Conservation (phyloP, 2,329 filamentous ascomycete species). For the Metarhizium humberi region DNA sequence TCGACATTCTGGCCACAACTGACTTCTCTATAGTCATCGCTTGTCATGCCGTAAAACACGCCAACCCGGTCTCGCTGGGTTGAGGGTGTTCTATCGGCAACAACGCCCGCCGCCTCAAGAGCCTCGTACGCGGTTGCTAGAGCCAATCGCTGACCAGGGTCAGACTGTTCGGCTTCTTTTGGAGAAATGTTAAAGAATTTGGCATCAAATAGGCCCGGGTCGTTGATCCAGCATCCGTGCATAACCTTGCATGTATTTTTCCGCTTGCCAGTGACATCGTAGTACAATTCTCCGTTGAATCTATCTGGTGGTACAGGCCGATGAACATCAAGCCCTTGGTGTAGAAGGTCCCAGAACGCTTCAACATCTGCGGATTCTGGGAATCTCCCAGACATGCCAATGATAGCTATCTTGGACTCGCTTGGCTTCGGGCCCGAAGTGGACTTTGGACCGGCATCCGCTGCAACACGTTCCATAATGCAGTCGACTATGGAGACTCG, state of each 20-base stretch:
- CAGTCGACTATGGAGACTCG: not conserved
- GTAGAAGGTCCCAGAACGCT: not conserved
- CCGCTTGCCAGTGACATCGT: not conserved
- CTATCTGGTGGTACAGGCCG: not conserved
- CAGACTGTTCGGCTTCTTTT: conserved; percentile 50
- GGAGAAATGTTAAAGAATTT: conserved; percentile 65
- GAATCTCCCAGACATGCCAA: not conserved
- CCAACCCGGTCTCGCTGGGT: not conserved
- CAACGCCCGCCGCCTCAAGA: not conserved
- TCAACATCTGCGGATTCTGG: not conserved
- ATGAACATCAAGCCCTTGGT: not conserved
- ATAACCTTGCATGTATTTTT: not conserved
- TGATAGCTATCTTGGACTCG: conserved; percentile 3
- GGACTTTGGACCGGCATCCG: not conserved
- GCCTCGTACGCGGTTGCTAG: not conserved
- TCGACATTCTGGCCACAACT: conserved; percentile 3
- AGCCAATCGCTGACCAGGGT: conserved; percentile 30
- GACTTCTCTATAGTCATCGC: conserved; percentile 4
- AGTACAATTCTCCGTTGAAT: not conserved
- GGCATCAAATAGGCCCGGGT: conserved; percentile 56
- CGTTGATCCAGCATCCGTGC: conserved; percentile 37
- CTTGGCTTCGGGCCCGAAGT: not conserved
- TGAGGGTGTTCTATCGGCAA: not conserved
- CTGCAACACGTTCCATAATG: not conserved
- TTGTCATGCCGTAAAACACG: not conserved